These are phyloP conservation scores for Phyllosticta citrichinensis DNA, from an alignment of 2,329 filamentous ascomycete species.

Conservation along the genomic window DNA sequence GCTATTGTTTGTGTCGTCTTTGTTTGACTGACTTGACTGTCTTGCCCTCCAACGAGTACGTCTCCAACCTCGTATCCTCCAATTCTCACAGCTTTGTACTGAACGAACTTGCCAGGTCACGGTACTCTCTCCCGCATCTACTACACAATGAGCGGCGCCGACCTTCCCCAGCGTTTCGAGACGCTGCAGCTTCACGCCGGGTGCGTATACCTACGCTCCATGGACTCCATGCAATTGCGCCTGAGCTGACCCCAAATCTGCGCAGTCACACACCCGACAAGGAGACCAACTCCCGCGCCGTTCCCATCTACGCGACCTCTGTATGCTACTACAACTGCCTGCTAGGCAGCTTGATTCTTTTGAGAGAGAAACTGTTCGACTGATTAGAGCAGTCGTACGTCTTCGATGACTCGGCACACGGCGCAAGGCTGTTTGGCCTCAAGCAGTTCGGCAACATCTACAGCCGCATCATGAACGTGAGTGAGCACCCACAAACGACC, in stretches of 20 bases:
- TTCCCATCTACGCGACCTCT: slow-evolving; percentile 93
- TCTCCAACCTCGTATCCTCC: neutral
- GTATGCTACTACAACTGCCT: slow-evolving; percentile 35
- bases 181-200: slow-evolving; percentile 42
- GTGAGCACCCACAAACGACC: slow-evolving; percentile 18
- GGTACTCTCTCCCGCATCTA: neutral
- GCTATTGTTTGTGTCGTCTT: neutral
- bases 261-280: slow-evolving; percentile 68
- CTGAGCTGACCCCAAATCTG: neutral
- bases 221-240: neutral
- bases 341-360: too few species aligned
- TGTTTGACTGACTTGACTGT: neutral
- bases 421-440: slow-evolving; percentile 87
- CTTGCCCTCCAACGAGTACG: neutral
- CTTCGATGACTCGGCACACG: slow-evolving; percentile 95
- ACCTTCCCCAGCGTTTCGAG: slow-evolving; percentile 28
- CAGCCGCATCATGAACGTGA: slow-evolving; percentile 86
- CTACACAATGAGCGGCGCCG: slow-evolving; percentile 1
- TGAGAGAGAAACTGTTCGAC: slow-evolving; percentile 1
- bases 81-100: neutral
- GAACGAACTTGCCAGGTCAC: neutral
- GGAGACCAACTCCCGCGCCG: slow-evolving; percentile 75
- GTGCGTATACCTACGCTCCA: slow-evolving; percentile 18
- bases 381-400: slow-evolving; percentile 57
- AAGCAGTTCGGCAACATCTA: slow-evolving; percentile 98